These are phyloP conservation scores for Colletotrichum phormii DNA, from an alignment of 2,329 filamentous ascomycete genomes.

Conservation along the genomic window DNA sequence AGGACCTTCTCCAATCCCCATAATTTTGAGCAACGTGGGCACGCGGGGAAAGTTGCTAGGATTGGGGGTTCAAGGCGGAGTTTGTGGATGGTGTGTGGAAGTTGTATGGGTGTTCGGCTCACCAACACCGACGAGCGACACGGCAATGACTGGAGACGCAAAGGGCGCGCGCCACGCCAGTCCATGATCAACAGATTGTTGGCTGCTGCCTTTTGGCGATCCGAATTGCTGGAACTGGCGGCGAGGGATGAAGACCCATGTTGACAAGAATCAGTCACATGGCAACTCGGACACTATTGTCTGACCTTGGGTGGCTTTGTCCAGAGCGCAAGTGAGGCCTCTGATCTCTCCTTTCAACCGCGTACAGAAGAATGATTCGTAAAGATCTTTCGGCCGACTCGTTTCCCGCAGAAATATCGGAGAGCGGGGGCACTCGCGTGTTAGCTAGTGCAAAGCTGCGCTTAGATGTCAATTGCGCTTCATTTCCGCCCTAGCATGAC, in stretches of 20 bases:
- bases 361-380: neutral
- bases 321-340: neutral
- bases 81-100: neutral
- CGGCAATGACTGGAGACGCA: neutral
- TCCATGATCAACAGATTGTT: neutral
- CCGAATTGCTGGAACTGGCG: neutral
- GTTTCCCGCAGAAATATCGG: no score
- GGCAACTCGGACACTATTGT: neutral
- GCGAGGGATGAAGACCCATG: neutral
- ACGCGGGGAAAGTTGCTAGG: slow-evolving; percentile 32
- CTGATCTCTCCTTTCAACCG: neutral
- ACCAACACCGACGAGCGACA: slow-evolving; percentile 14
- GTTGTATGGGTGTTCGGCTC: slow-evolving; percentile 17
- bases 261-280: slow-evolving; percentile 7
- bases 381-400: slow-evolving; percentile 16
- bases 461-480: neutral
- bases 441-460: neutral
- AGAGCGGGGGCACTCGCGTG: neutral
- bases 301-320: neutral
- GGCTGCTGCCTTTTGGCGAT: slow-evolving; percentile 5
- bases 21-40: slow-evolving; percentile 23
- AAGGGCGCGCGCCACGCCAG: neutral
- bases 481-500: neutral
- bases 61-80: neutral
- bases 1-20: slow-evolving; percentile 32